Percentiles rank a stretch among this genome's conserved stretches.
Conservation (phyloP, 306 rosid species). For the Ochetophila trinervis region DNA sequence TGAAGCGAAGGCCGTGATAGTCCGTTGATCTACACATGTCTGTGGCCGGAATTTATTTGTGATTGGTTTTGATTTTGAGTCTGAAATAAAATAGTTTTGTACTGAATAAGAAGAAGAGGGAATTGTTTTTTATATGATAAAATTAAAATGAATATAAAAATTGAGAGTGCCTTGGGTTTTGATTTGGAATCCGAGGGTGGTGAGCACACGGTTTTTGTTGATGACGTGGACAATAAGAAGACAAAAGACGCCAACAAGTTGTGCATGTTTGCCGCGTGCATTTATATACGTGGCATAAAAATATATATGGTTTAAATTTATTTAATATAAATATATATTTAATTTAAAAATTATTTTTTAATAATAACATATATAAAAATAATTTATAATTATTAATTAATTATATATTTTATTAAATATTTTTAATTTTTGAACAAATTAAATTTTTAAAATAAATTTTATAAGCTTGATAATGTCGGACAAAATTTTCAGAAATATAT, state of each 20-base stretch:
- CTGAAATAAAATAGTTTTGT: background rate
- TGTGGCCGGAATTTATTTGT: background rate
- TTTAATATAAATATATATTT: too few relatives aligned
- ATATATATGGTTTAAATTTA: too few relatives aligned
- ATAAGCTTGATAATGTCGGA: too few relatives aligned
- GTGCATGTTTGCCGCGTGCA: constrained; percentile 11
- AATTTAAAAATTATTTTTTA: too few relatives aligned
- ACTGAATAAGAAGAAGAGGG: too few relatives aligned
- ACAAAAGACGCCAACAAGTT: background rate
- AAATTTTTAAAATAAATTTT: too few relatives aligned
- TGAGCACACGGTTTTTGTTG: constrained; percentile 23
- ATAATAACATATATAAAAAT: too few relatives aligned
- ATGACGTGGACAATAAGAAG: constrained; percentile 6
- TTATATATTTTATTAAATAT: too few relatives aligned
- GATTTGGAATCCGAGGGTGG: background rate
- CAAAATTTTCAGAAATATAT: too few relatives aligned
- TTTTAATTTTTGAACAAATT: too few relatives aligned
- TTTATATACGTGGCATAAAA: too few relatives aligned
- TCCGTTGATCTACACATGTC: constrained; percentile 48
- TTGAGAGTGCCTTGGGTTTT: background rate
- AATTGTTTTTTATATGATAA: background rate
- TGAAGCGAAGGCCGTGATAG: constrained; percentile 14
- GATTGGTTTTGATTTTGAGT: background rate
- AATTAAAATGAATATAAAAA: background rate
- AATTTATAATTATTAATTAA: too few relatives aligned